phyloP scores from a whole-genome alignment of 495 filamentous ascomycete species.

The Penicillium diatomitis region DNA sequence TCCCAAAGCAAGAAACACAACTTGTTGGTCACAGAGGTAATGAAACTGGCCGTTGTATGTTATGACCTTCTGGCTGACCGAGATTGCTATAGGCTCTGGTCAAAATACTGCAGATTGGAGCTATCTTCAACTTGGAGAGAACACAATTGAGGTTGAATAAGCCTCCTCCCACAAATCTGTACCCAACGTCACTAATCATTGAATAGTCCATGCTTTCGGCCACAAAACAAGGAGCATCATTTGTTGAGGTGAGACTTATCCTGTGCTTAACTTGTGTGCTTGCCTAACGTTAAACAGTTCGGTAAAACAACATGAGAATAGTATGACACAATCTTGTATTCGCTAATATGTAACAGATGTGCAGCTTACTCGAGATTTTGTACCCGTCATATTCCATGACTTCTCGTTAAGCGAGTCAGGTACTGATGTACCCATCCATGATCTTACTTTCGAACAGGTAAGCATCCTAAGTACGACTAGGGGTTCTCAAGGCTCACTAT shows the following conservation, averaged over 20 bases:
- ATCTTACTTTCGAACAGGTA: conserved; percentile 28
- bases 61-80: background rate
- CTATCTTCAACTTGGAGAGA: conserved; percentile 32
- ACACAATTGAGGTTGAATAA: conserved; percentile 19
- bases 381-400: conserved; percentile 33
- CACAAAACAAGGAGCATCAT: conserved; percentile 24
- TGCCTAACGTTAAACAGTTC: conserved; percentile 1
- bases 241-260: conserved; percentile 21
- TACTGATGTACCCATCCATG: conserved; percentile 27
- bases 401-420: conserved; percentile 31
- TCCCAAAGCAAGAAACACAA: conserved; percentile 1
- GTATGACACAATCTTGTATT: background rate
- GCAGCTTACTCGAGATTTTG: conserved; percentile 31
- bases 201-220: conserved; percentile 24
- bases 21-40: conserved; percentile 24
- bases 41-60: background rate
- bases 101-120: conserved; percentile 14
- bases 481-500: background rate
- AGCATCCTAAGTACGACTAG: background rate
- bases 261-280: background rate
- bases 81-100: conserved; percentile 8
- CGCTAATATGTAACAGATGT: conserved; percentile 21
- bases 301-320: background rate
- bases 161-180: background rate
- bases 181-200: background rate